Percentiles rank a stretch among this genome's conserved stretches.
phyloP scores from a whole-genome alignment of 2,329 filamentous ascomycete genomes.

The Botrytis paeoniae region DNA sequence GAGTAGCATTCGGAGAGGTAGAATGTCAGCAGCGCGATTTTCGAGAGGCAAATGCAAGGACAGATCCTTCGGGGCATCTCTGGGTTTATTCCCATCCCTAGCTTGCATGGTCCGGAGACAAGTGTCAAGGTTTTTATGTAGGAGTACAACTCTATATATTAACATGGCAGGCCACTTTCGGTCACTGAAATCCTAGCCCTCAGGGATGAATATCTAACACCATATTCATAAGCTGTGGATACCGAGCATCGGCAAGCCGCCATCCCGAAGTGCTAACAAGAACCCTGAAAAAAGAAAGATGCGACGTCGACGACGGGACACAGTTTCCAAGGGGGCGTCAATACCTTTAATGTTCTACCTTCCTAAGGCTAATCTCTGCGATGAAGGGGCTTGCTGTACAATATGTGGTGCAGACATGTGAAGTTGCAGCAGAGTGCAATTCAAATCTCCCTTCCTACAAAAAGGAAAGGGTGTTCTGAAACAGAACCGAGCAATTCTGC shows the following conservation, averaged over 20 bases:
- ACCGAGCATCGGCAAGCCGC: conserved; percentile 5
- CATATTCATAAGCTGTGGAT: background rate
- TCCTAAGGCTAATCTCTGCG: background rate
- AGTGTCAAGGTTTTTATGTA: background rate
- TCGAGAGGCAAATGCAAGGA: background rate
- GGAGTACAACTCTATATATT: background rate
- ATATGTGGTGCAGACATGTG: background rate
- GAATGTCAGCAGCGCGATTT: background rate
- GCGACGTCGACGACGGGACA: background rate
- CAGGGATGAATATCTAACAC: background rate
- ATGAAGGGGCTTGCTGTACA: background rate
- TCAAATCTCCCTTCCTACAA: background rate
- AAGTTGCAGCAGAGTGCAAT: background rate
- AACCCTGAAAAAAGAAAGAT: background rate
- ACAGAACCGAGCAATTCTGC: background rate
- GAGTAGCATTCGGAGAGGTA: background rate
- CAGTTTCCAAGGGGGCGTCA: background rate
- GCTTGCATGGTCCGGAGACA: background rate
- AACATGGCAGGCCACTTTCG: background rate
- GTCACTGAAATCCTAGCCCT: background rate
- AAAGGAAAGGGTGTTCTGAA: background rate
- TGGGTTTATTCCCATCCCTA: background rate
- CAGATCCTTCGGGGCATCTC: background rate
- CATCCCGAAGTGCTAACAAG: background rate
- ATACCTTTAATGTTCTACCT: background rate